Conservation (phyloP, 2,329 filamentous ascomycete species). For the Aspergillus novoparasiticus region DNA sequence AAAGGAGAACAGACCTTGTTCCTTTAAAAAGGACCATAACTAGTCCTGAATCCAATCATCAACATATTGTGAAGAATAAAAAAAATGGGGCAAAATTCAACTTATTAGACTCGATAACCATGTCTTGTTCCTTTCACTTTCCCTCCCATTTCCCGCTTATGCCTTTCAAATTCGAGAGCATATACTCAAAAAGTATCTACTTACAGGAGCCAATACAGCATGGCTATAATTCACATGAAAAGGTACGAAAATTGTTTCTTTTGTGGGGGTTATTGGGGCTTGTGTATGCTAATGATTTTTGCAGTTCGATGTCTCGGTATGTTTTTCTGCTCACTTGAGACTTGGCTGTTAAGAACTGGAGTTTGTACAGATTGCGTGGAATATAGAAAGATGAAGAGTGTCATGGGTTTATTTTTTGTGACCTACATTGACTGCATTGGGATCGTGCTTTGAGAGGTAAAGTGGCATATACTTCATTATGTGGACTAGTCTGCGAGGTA, state of each 20-base stretch:
- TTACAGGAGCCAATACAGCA: neutral
- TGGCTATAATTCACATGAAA: neutral
- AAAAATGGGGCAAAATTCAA: neutral
- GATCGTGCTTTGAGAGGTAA: neutral
- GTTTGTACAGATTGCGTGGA: neutral
- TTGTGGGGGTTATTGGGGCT: neutral
- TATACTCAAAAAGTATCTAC: neutral
- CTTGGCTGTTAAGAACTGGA: neutral
- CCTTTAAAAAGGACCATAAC: too few species aligned
- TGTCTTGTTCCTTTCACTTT: neutral
- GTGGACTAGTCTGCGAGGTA: neutral
- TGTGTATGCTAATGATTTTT: neutral
- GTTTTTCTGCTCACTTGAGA: neutral
- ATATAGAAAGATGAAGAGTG: neutral
- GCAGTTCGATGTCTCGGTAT: neutral
- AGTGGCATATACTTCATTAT: neutral
- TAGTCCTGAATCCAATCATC: too few species aligned
- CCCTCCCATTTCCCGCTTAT: neutral
- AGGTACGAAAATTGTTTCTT: neutral
- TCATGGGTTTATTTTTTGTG: neutral
- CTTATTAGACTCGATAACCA: neutral
- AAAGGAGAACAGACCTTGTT: neutral
- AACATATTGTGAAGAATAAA: too few species aligned
- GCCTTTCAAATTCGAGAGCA: neutral
- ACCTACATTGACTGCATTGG: neutral